Base-by-base conservation (phyloP, 345 rosid genomes). In the Noccaea bulbosa region DNA sequence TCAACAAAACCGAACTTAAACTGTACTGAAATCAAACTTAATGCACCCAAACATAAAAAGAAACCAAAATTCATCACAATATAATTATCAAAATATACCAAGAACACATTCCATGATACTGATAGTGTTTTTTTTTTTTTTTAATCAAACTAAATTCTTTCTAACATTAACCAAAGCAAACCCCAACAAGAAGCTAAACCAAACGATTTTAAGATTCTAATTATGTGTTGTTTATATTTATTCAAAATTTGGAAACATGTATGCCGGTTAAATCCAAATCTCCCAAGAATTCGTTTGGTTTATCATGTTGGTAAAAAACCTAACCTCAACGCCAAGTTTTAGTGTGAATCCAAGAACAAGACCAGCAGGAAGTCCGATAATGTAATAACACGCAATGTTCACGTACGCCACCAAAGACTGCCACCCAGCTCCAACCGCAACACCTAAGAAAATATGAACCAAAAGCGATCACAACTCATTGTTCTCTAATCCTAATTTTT, bases 391-490 rank as follows among this genome's bases (percentile, higher is more conserved):
- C 1, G 81, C 96, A 5, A 91, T 82, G 81, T 93, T 93, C 62
- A 93, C 84, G 74, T 88, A 93, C 2, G 96, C 97, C 11, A 91
- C 90, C 5, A 86, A 73, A 47, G 87, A 65, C 68, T 93, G 98
- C 98, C 98, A 93, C 72, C 98, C 98, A 5, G 94, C 98, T 78
- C 97, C 98, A 79, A 93, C 85, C 40, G 98, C 98, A 65, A 93
- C 97, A 32, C 98, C 97, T 93, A 32, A 27, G 30, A 39, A 62
- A 27, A 2, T 5, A 17, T 1, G 32, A 9, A 34, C 49, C 57
- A 53, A 45, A 59, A 47, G 17, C 7, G 45, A 58, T 27, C 45
- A 34, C 22, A 35, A 57, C 24, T 70, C 50, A 8, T 2, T 12
- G 7, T 30, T 38, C 35, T 22, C 5, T 40, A 20, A 65, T 39